A percentile compares a stretch with the other conserved stretches of the same genome.
Evolutionary conservation across 176 grass and related monocot genomes (phyloP).

Genomic region (Aegilops sharonensis): DNA sequence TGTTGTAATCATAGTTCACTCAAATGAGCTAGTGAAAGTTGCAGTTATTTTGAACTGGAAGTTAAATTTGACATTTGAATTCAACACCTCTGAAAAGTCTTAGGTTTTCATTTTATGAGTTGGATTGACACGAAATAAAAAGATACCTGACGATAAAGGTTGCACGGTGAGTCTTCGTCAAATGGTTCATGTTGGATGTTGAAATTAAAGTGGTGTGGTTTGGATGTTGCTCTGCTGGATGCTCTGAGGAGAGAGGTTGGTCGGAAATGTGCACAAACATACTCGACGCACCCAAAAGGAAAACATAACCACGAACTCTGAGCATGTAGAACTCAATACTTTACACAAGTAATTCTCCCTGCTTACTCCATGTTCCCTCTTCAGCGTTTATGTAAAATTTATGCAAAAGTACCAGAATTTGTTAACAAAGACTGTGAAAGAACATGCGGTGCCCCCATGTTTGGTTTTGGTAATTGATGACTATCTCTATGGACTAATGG

Average conservation of each 20-base stretch:
- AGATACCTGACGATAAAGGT: rapidly evolving
- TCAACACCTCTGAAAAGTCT: neutral
- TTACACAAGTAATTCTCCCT: neutral
- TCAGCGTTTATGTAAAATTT: too few relatives aligned
- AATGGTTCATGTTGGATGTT: neutral
- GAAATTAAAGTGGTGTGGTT: neutral
- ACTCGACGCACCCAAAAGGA: neutral
- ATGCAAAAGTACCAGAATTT: neutral
- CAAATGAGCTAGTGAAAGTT: neutral
- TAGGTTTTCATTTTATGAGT: neutral
- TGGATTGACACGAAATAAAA: neutral
- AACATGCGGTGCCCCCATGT: too few relatives aligned
- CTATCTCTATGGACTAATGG: too few relatives aligned
- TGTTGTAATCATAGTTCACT: neutral
- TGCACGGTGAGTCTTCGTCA: neutral
- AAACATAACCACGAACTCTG: neutral
- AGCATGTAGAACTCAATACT: neutral
- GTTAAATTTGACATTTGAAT: neutral
- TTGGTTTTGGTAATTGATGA: too few relatives aligned
- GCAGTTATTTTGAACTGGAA: neutral
- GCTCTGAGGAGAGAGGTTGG: neutral
- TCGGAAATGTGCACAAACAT: neutral
- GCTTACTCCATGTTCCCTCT: neutral
- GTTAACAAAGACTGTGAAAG: neutral
- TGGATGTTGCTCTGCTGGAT: neutral